phyloP scores from a whole-genome alignment of 2,329 filamentous ascomycete species.

The Fusarium sp. region DNA sequence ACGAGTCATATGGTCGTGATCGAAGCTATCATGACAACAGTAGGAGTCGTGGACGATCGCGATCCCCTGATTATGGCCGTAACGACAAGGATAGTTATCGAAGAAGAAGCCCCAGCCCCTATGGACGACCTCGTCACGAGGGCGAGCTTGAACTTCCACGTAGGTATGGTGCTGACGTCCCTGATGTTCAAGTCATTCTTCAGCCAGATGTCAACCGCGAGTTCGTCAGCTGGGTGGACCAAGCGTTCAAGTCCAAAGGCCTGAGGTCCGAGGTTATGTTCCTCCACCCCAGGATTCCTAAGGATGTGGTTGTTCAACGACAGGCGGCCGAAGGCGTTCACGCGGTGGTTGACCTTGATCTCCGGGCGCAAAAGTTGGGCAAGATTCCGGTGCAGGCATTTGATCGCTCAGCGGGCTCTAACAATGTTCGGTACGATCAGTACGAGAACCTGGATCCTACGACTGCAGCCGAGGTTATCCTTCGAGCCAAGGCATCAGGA shows the following conservation, averaged over 20 bases:
- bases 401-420: constrained; percentile 79
- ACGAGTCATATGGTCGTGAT: constrained; percentile 70
- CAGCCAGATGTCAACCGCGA: constrained; percentile 82
- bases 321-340: constrained; percentile 91
- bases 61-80: constrained; percentile 69
- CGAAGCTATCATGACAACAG: constrained; percentile 58
- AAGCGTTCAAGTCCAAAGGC: constrained; percentile 77
- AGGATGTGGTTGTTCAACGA: constrained; percentile 83
- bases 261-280: constrained; percentile 84
- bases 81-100: constrained; percentile 68
- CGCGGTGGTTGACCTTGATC: constrained; percentile 83
- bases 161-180: constrained; percentile 79
- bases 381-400: constrained; percentile 89
- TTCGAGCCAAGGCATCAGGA: constrained; percentile 72
- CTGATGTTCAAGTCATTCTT: constrained; percentile 90
- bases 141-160: constrained; percentile 78
- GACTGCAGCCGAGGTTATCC: constrained; percentile 84
- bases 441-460: constrained; percentile 85
- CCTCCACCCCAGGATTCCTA: constrained; percentile 80
- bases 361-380: constrained; percentile 74
- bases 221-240: constrained; percentile 87
- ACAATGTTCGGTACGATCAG: constrained; percentile 86
- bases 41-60: constrained; percentile 72
- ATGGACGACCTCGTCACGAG: constrained; percentile 62
- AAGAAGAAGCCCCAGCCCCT: constrained; percentile 78